A percentile compares a stretch with the other conserved stretches of the same genome.
Conservation (phyloP, 1,284 basidiomycete species). For the Ceratobasidium sp. region DNA sequence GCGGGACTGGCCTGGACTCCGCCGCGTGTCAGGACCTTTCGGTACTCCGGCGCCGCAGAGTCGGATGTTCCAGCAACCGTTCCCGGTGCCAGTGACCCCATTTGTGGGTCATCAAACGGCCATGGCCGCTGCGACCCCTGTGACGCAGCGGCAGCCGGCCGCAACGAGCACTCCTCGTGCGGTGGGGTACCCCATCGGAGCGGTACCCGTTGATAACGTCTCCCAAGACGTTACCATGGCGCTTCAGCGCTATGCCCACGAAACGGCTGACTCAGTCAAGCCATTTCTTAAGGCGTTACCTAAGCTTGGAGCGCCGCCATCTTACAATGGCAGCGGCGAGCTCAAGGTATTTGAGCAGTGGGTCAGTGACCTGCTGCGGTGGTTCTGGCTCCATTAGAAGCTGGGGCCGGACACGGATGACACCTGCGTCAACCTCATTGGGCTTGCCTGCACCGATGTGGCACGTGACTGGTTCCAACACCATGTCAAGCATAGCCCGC, state of each 20-base stretch:
- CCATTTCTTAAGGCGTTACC: background rate
- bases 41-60: background rate
- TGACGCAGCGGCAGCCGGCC: background rate
- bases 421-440: background rate
- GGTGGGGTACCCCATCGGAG: slow-evolving; percentile 9
- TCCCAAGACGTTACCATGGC: background rate
- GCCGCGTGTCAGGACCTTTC: background rate
- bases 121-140: background rate
- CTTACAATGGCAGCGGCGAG: background rate
- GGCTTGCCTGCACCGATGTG: background rate
- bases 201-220: background rate
- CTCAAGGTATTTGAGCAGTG: background rate
- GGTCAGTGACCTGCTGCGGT: slow-evolving; percentile 1
- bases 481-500: background rate
- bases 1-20: background rate
- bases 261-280: background rate
- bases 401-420: background rate
- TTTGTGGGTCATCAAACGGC: background rate
- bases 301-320: background rate
- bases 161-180: background rate
- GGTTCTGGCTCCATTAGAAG: background rate
- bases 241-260: background rate
- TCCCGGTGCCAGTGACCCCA: background rate
- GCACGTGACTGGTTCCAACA: slow-evolving; percentile 10
- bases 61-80: background rate